Evolutionary conservation across 2,329 filamentous ascomycete species (phyloP).

Genomic region (Alternaria longipes): DNA sequence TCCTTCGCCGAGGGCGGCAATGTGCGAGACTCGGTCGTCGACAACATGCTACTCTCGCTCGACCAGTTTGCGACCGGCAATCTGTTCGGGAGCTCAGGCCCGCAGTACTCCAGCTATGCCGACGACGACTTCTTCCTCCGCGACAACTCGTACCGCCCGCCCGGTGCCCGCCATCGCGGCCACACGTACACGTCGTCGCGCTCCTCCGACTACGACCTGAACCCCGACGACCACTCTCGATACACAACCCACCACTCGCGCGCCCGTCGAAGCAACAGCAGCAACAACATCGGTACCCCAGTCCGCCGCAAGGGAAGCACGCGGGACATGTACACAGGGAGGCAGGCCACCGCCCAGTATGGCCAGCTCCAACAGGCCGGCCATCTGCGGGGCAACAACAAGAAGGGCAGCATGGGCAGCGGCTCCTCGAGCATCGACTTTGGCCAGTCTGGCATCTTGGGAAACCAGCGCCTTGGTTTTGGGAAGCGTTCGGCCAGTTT

Average conservation of each 20-base stretch:
- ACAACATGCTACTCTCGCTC: constrained; percentile 93
- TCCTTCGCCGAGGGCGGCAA: constrained; percentile 77
- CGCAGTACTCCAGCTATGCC: constrained; percentile 49
- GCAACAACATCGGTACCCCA: constrained; percentile 67
- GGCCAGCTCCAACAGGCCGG: constrained; percentile 41
- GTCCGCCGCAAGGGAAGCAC: constrained; percentile 45
- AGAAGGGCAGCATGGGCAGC: constrained; percentile 77
- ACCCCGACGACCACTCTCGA: constrained; percentile 49
- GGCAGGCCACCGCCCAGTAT: constrained; percentile 34
- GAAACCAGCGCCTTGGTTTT: constrained; percentile 65
- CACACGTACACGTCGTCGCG: constrained; percentile 69
- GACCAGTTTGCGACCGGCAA: constrained; percentile 66
- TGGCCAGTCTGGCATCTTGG: constrained; percentile 66
- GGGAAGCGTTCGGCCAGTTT: constrained; percentile 76
- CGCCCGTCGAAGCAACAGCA: constrained; percentile 80
- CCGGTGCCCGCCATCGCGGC: constrained; percentile 59
- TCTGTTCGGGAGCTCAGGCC: constrained; percentile 27
- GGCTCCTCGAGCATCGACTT: constrained; percentile 72
- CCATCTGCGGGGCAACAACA: constrained; percentile 56
- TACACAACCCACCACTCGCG: constrained; percentile 56
- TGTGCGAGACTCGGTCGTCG: constrained; percentile 83
- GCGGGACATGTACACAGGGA: constrained; percentile 43
- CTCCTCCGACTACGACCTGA: constrained; percentile 65
- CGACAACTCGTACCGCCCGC: constrained; percentile 44
- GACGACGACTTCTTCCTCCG: constrained; percentile 50